Evolutionary conservation across 345 rosid species (phyloP).

Genomic region (Eucalyptus coolabah): DNA sequence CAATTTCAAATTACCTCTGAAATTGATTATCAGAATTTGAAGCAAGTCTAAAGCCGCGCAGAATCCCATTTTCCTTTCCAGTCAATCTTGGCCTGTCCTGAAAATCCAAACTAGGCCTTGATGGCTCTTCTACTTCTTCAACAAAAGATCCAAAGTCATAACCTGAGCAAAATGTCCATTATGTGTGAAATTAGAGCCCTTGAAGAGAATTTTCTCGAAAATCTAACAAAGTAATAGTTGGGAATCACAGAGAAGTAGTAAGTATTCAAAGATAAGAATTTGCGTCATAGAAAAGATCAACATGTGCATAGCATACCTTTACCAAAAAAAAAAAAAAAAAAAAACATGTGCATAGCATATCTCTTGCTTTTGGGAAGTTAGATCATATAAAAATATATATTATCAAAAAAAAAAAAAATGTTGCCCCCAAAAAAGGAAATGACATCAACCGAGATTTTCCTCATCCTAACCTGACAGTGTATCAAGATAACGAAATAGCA

Average conservation of each 20-base stretch:
- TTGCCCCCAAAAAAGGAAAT: not conserved
- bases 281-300: not conserved
- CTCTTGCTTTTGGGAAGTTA: not conserved
- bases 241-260: not conserved
- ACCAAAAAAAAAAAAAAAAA: too few relatives aligned
- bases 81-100: conserved; percentile 42
- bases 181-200: not conserved
- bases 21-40: conserved; percentile 46
- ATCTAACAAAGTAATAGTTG: not conserved
- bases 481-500: not conserved
- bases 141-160: conserved; percentile 55
- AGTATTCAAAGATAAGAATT: not conserved
- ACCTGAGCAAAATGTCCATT: conserved; percentile 25
- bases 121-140: conserved; percentile 71
- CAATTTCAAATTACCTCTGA: conserved; percentile 43
- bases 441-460: not conserved
- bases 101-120: conserved; percentile 14
- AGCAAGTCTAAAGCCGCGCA: conserved; percentile 70
- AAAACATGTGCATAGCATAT: not conserved
- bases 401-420: not conserved
- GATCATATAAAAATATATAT: not conserved
- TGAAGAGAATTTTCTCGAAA: not conserved
- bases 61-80: conserved; percentile 47
- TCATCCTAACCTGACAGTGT: not conserved
- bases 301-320: not conserved